These are phyloP conservation scores for Aspergillus egyptiacus DNA, from an alignment of 495 filamentous ascomycete species.

Conservation along the genomic window DNA sequence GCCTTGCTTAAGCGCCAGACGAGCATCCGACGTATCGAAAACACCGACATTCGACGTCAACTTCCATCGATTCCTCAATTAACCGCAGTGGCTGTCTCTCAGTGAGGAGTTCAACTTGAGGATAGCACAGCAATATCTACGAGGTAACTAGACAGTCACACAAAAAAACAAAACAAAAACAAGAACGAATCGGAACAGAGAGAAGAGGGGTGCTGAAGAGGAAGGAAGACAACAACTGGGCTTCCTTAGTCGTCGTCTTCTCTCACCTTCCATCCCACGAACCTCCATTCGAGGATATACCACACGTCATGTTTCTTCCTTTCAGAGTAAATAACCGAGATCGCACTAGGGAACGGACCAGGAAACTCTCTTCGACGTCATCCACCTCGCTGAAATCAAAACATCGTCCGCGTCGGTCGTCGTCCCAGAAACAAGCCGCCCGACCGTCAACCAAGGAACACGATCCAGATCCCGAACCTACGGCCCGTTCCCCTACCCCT, in stretches of 20 bases:
- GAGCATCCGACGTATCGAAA: conserved; percentile 12
- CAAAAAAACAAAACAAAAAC: conserved; percentile 10
- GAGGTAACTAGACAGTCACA: conserved; percentile 24
- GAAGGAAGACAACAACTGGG: conserved; percentile 8
- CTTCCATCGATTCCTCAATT: background rate
- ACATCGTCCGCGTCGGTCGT: conserved; percentile 33
- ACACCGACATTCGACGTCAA: background rate
- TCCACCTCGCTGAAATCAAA: conserved; percentile 29
- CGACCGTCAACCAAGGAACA: conserved; percentile 45
- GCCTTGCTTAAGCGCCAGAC: conserved; percentile 38
- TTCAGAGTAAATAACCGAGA: conserved; percentile 40
- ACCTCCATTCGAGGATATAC: conserved; percentile 26
- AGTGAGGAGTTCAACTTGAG: conserved; percentile 4
- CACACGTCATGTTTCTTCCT: conserved; percentile 39
- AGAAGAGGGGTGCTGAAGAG: conserved; percentile 10
- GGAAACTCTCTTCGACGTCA: conserved; percentile 23
- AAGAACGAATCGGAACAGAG: conserved; percentile 10
- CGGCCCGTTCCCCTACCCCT: conserved; percentile 36
- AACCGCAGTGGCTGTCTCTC: conserved; percentile 5
- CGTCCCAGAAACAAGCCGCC: conserved; percentile 33
- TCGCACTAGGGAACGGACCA: conserved; percentile 28
- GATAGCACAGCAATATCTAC: conserved; percentile 9
- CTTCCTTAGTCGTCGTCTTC: conserved; percentile 12
- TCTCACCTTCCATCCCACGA: conserved; percentile 25
- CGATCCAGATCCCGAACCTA: conserved; percentile 26